phyloP scores from a whole-genome alignment of 2,329 filamentous ascomycete genomes.

The Cladosporium sp. region DNA sequence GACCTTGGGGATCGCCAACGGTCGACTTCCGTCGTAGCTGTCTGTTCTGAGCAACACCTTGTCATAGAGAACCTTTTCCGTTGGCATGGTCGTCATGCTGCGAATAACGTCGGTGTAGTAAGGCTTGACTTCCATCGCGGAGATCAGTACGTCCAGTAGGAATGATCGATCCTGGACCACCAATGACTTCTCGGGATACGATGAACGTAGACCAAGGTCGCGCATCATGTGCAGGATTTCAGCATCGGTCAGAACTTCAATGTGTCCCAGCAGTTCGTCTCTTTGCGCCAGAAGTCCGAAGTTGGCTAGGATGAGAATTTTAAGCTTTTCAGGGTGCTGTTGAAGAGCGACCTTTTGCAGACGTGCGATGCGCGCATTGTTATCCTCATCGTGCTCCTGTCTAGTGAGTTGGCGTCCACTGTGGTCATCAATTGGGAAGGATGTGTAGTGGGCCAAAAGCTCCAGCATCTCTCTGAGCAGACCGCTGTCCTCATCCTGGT shows the following conservation, averaged over 20 bases:
- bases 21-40: slow-evolving; percentile 79
- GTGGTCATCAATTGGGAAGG: slow-evolving; percentile 90
- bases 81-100: slow-evolving; percentile 75
- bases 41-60: slow-evolving; percentile 76
- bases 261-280: slow-evolving; percentile 72
- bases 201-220: slow-evolving; percentile 73
- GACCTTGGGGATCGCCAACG: slow-evolving; percentile 87
- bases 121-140: slow-evolving; percentile 71
- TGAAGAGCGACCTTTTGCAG: slow-evolving; percentile 78
- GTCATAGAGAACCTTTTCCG: slow-evolving; percentile 79
- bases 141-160: slow-evolving; percentile 70
- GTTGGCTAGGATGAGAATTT: slow-evolving; percentile 88
- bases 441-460: slow-evolving; percentile 81
- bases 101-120: slow-evolving; percentile 80
- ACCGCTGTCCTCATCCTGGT: slow-evolving; percentile 64
- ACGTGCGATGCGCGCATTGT: slow-evolving; percentile 73
- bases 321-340: slow-evolving; percentile 84
- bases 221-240: slow-evolving; percentile 71
- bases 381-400: slow-evolving; percentile 73
- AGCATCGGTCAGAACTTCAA: slow-evolving; percentile 70
- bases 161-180: slow-evolving; percentile 65
- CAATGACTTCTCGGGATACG: slow-evolving; percentile 72
- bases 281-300: slow-evolving; percentile 83
- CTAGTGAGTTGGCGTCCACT: slow-evolving; percentile 73
- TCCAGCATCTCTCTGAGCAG: slow-evolving; percentile 77